Conservation (phyloP, 306 rosid species). For the Astragalus membranaceus region DNA sequence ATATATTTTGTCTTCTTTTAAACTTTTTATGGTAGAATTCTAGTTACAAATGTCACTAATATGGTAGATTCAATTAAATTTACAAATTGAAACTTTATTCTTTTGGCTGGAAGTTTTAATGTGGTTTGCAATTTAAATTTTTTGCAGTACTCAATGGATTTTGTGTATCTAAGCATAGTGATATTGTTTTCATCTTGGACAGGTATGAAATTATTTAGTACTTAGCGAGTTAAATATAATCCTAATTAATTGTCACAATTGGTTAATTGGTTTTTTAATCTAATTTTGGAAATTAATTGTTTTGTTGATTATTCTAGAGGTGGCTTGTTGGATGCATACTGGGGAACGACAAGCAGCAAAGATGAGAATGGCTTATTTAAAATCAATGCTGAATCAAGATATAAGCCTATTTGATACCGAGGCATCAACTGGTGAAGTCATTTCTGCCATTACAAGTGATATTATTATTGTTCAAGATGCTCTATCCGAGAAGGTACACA, state of each 20-base stretch:
- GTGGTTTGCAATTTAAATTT: background rate
- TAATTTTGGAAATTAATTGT: background rate
- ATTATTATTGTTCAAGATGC: slow-evolving; percentile 91
- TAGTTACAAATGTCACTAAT: background rate
- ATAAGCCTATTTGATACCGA: slow-evolving; percentile 87
- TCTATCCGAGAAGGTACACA: slow-evolving; percentile 72
- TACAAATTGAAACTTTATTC: background rate
- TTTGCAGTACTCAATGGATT: slow-evolving; percentile 89
- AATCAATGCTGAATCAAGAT: slow-evolving; percentile 82
- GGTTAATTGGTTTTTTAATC: background rate
- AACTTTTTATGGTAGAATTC: too few relatives aligned
- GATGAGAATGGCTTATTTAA: slow-evolving; percentile 95
- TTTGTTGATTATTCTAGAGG: slow-evolving; percentile 45
- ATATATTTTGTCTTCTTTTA: background rate
- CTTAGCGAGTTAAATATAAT: background rate
- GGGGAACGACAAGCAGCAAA: slow-evolving; percentile 94
- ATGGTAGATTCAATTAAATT: background rate
- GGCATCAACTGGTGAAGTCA: slow-evolving; percentile 88
- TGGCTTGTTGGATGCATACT: slow-evolving; percentile 99
- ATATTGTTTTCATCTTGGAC: slow-evolving; percentile 93
- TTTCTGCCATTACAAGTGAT: slow-evolving; percentile 84
- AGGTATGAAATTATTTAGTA: slow-evolving; percentile 38
- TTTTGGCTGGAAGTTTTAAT: background rate
- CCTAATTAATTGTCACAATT: background rate
- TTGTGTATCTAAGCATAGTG: slow-evolving; percentile 76